A percentile compares a stretch with the other conserved stretches of the same genome.
Evolutionary conservation across 1,284 basidiomycete genomes (phyloP).

Genomic region (Melampsora larici-populina): DNA sequence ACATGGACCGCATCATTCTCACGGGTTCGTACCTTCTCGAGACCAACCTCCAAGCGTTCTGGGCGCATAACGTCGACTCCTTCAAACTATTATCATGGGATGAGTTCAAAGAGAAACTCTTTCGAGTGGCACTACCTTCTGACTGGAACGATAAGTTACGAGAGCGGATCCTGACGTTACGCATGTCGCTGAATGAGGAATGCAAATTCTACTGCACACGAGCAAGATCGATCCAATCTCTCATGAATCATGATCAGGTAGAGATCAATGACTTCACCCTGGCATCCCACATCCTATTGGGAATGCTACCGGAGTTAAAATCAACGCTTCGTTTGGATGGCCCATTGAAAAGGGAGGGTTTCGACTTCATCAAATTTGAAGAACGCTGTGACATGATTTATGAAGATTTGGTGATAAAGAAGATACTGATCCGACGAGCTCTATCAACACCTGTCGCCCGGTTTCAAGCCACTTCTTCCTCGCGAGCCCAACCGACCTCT

Average conservation of each 20-base stretch:
- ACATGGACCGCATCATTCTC: too few relatives aligned
- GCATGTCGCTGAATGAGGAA: not conserved
- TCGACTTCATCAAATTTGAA: not conserved
- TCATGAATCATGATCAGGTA: not conserved
- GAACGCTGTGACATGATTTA: not conserved
- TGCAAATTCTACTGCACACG: constrained; percentile 7
- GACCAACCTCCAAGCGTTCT: too few relatives aligned
- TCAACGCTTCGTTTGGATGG: not conserved
- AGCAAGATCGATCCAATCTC: too few relatives aligned
- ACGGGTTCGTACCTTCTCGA: too few relatives aligned
- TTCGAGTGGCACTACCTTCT: not conserved
- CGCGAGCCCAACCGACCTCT: too few relatives aligned
- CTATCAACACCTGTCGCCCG: not conserved
- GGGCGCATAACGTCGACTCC: too few relatives aligned
- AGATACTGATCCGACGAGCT: not conserved
- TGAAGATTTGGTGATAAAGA: not conserved
- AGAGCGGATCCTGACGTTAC: not conserved
- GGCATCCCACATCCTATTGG: not conserved
- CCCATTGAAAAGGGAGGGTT: not conserved
- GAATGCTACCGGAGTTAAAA: not conserved
- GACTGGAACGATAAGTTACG: not conserved
- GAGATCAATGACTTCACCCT: not conserved
- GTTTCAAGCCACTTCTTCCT: not conserved
- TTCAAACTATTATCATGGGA: too few relatives aligned
- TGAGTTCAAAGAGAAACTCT: too few relatives aligned